These are phyloP conservation scores for Adansonia digitata DNA, from an alignment of 345 rosid species.

Conservation along the genomic window DNA sequence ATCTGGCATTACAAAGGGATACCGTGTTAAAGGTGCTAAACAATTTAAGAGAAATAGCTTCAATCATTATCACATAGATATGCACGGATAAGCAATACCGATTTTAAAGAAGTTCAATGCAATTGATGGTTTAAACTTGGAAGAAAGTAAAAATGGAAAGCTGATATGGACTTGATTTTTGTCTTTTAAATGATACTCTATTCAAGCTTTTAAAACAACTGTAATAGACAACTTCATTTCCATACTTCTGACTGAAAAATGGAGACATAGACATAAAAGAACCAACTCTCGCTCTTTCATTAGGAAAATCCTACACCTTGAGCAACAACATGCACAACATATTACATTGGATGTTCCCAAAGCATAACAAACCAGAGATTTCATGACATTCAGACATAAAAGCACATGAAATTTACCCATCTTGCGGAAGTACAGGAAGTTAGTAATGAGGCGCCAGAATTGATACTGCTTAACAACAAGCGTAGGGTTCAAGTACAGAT, in stretches of 20 bases:
- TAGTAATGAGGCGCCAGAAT: conserved; percentile 96
- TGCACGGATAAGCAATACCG: not conserved
- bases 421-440: conserved; percentile 90
- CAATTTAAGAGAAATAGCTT: not conserved
- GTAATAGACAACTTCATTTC: not conserved
- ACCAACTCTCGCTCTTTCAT: not conserved
- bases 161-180: not conserved
- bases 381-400: not conserved
- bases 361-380: not conserved
- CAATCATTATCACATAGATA: not conserved
- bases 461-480: conserved; percentile 86
- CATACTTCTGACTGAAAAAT: not conserved
- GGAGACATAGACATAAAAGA: not conserved
- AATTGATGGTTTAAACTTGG: not conserved
- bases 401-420: conserved; percentile 55
- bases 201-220: conserved; percentile 1
- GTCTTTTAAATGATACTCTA: not conserved
- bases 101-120: not conserved
- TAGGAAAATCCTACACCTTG: not conserved
- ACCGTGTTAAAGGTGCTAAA: conserved; percentile 2
- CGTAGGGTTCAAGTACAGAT: conserved; percentile 76
- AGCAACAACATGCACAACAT: not conserved
- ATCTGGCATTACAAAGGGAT: conserved; percentile 40
- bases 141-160: not conserved
- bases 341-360: not conserved